Evolutionary conservation across 805 yeast genomes (phyloP), one percentile per base, ranked within the genome.

Genomic region (Scheffersomyces stipitis): DNA sequence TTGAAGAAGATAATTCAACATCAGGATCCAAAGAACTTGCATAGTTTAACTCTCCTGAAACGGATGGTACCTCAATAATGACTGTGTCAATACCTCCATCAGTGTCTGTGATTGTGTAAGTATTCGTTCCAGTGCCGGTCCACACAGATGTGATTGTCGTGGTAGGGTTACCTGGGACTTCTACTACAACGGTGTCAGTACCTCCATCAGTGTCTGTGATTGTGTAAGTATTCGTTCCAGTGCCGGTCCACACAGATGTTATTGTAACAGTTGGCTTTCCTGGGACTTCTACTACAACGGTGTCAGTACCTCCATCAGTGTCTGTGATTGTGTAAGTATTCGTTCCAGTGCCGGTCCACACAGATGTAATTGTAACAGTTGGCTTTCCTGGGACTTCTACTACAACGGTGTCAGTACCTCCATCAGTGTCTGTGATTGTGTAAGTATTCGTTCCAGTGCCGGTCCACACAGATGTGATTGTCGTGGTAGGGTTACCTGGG

Each of bases 281-380:
- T 10, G 36, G 23, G n/a, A 15, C 18, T 13, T 24, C 26, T 12
- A 5, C 15, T 5, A 12, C 4, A 5, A 4, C 14, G 13, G 27
- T 4, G 15, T 28, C 35, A 17, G n/a, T n/a, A n/a, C n/a, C n/a
- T 3, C 41, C 42, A 13, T 46, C 24, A 15, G 29, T 24, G 10
- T 38, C 49, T 5, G 54, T 40, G 9, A 24, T 23, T 4, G 48
- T 45, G 22, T 44, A 36, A 8, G 51, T 44, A 8, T 44, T 26
- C n/a, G 48, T 34, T 13, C n/a, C 23, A 2, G 31, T 4, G 5
- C 34, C 36, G 9, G 44, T 42, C 46, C 46, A 41, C 10, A 43
- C 38, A 2, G 39, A 28, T 9, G 44, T 43, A 4, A 14, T 35
- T 5, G 42, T 41, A 4, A 37, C 32, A 2, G 26, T 27, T 4